Evolutionary conservation across 805 yeast species (phyloP), one percentile per base, ranked within the genome.

Genomic region (Wickerhamiella azymoides): DNA sequence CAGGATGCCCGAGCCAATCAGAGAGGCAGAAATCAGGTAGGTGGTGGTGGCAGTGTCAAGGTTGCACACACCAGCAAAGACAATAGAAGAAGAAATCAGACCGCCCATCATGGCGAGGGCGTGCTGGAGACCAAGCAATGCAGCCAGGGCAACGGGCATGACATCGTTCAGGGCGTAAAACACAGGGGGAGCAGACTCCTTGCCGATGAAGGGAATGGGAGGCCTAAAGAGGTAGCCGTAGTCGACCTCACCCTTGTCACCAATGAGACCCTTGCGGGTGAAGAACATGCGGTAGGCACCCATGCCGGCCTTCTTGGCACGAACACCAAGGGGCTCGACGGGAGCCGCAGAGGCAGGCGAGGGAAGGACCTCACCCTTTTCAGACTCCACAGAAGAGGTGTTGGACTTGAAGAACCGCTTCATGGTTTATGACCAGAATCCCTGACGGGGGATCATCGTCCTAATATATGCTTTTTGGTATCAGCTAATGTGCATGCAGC

Each of bases 21-120:
- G 69, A 7, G 83, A 71, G 8, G 79, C 80, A 8, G 93, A 81
- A 46, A 77, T 85, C 46, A 80, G 66, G 56, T 77, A 81, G 50
- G 84, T 80, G 38, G 72, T 67, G 13, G 66, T 48, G 1, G 62
- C 68, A 10, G 66, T 54, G 28, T 62, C 64, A 40, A 86, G 67
- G 59, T 81, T 71, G 8, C 89, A 89, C 24, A 73, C 61, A 10
- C 69, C 54, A 0, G 86, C 68, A 41, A 84, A 81, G 52, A 86
- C 67, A 46, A 86, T 65, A 2, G 94, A 89, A 8, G 96, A 94
- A 7, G 92, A 68, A 32, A 82, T 80, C 43, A 86, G 74, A 57
- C 96, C 96, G 13, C 95, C 96, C 65, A 86, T 66, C 95, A 88
- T 86, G 21, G 96, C 77, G 52, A 86, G 62, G 1, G 94, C 67